Base-by-base conservation (phyloP, 805 yeast genomes). In the Myxozyma neotropica region DNA sequence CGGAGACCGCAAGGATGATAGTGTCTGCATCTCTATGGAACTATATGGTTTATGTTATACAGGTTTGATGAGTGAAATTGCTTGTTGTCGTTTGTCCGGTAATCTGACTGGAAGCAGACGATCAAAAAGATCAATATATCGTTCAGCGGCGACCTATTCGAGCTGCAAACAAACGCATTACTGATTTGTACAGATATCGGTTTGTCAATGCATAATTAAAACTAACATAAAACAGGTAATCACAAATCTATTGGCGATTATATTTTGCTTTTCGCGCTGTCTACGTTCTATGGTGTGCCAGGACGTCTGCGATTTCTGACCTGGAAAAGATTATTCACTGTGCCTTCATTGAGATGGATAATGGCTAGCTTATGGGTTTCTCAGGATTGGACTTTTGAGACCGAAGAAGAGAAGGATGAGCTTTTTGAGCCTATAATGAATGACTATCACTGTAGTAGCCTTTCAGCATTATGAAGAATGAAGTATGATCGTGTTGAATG, bases 131-230 rank as follows among this genome's bases (percentile, higher is more conserved):
- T 55, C 26, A 55, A 53, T n/a, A 42, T 62, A n/a, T 62, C 64
- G 24, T 62, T 62, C 47, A 59, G 65, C 57, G 66, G 66, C 23
- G 66, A 62, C 48, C 24, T 56, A 7, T 44, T 62, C 17, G 59
- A 40, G 12, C 49, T 45, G 8, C 26, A 48, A 29, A 15, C 53
- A 13, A 19, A 45, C 49, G 66, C 65, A 10, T 26, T 62, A 3
- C 29, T 62, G 39, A 36, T 62, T 15, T 62, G 65, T 60, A 50
- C 15, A 19, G 13, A 27, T 2, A n/a, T 3, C 48, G 43, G 45
- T 33, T 6, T 27, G 12, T 7, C 33, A 19, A 12, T n/a, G 3
- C 24, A 33, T 27, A 15, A 8, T n/a, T 24, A 51, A 33, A 29
- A 35, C 19, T 38, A 8, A 5, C 12, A 29, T 21, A 15, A 27